phyloP scores from a whole-genome alignment of 257 asterid species.

The Scutellaria baicalensis region DNA sequence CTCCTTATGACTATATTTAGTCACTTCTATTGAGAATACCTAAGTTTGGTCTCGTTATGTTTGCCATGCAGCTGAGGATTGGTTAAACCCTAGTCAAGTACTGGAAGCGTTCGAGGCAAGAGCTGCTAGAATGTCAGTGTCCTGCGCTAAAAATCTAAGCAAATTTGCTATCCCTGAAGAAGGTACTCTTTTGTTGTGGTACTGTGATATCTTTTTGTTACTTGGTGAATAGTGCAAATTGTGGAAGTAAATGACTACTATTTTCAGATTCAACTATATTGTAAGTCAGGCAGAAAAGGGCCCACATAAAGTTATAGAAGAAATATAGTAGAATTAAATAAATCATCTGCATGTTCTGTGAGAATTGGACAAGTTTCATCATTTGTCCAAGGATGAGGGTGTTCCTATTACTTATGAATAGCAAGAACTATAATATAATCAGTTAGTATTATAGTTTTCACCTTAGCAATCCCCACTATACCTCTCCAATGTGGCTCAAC shows the following conservation, averaged over 20 bases:
- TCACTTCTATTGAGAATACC: background rate
- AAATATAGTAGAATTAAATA: background rate
- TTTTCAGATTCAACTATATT: background rate
- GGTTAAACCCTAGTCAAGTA: slow-evolving; percentile 66
- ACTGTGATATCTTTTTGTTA: background rate
- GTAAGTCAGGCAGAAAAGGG: background rate
- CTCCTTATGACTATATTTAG: background rate
- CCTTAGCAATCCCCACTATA: background rate
- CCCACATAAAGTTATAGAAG: background rate
- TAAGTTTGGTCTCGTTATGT: background rate
- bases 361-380: background rate
- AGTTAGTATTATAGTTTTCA: background rate
- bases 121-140: slow-evolving; percentile 87
- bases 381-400: background rate
- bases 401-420: background rate
- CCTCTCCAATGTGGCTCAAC: background rate
- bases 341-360: background rate
- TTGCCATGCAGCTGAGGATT: slow-evolving; percentile 72
- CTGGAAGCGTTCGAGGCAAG: slow-evolving; percentile 96
- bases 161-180: slow-evolving; percentile 76
- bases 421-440: background rate
- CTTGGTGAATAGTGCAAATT: background rate
- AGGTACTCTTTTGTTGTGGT: slow-evolving; percentile 40
- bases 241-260: background rate
- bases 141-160: slow-evolving; percentile 68